Base-by-base conservation (phyloP, 208 protist genomes). In the Leishmania tropica region DNA sequence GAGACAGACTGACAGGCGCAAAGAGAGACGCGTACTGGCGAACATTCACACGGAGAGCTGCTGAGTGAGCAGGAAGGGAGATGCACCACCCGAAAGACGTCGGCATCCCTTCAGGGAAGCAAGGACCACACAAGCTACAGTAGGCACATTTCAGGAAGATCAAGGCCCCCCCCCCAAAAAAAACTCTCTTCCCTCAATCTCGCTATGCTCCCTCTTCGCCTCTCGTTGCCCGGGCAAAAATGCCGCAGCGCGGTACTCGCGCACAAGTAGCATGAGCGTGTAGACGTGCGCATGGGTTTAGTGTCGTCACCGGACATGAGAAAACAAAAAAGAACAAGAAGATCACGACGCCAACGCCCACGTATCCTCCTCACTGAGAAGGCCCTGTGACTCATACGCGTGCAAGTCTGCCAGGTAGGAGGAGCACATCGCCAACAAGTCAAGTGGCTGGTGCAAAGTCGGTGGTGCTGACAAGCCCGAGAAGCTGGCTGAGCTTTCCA, bases 371-470 rank as follows among this genome's bases (percentile, higher is more conserved):
- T 58, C 73, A 17, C 53, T 85, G 21, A 85, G 19, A 15, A 81
- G 47, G 8, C 76, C 56, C 13, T 45, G 56, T 28, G 24, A 24
- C 10, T 75, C 53, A 76, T 82, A 85, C 7, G 70, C 79, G 19
- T 60, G 82, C 35, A 82, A 13, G 45, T 85, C 82, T 21, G 76
- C 67, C 60, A 37, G n/a, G 73, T 85, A 85, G 5, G 64, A 64
- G 15, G 54, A 40, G 19, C 47, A 71, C 24, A n/a, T 70, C 31
- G 62, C 53, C 40, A 85, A 62, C 6, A 42, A 58, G 53, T 85
- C 82, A 4, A 85, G 64, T 15, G 82, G 77, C 2, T 75, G 77
- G n/a, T 65, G 71, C 1, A 31, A 11, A 76, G 73, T 62, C 5
- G 51, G 35, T 47, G 15, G 48, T n/a, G 47, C 51, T 58, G 48